A percentile compares a stretch with the other conserved stretches of the same genome.
Conservation (phyloP, 2,329 filamentous ascomycete species). For the Tricladium varicosporioides region DNA sequence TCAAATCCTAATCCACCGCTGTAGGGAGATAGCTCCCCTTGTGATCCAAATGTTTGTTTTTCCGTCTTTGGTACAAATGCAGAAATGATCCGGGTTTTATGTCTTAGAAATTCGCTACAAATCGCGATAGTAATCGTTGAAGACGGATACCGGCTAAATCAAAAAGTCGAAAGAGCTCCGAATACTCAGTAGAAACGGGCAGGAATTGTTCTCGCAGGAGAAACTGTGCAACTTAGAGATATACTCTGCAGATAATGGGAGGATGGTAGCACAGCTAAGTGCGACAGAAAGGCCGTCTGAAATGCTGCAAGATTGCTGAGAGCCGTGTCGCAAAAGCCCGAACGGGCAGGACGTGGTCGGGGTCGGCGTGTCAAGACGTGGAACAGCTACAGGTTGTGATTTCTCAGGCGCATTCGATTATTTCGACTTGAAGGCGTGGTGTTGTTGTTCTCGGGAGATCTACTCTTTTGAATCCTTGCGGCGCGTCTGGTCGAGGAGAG, state of each 20-base stretch:
- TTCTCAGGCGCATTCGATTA: constrained; percentile 17
- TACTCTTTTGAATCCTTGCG: constrained; percentile 16
- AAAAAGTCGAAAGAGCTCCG: constrained; percentile 9
- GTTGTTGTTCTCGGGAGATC: constrained; percentile 5
- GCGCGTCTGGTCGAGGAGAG: constrained; percentile 19
- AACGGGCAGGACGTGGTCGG: constrained; percentile 9
- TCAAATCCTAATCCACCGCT: constrained; percentile 30
- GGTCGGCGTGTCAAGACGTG: constrained; percentile 14
- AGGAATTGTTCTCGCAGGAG: not conserved
- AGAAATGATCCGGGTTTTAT: not conserved
- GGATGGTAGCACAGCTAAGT: constrained; percentile 17
- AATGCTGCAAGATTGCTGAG: constrained; percentile 18
- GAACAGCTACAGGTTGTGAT: constrained; percentile 1
- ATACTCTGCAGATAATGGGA: constrained; percentile 9
- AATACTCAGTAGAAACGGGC: not conserved
- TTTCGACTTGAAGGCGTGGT: constrained; percentile 12
- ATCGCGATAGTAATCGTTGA: constrained; percentile 7
- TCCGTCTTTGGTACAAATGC: not conserved
- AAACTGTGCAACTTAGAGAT: constrained; percentile 18
- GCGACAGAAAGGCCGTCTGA: constrained; percentile 20
- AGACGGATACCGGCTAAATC: constrained; percentile 28
- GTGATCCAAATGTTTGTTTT: too few species aligned
- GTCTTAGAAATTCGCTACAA: not conserved
- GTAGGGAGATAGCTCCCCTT: too few species aligned
- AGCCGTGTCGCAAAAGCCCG: constrained; percentile 25